Evolutionary conservation across 768 basidiomycete species (phyloP), one percentile per base, ranked within the genome.

Genomic region (Pleurotus sapidus): DNA sequence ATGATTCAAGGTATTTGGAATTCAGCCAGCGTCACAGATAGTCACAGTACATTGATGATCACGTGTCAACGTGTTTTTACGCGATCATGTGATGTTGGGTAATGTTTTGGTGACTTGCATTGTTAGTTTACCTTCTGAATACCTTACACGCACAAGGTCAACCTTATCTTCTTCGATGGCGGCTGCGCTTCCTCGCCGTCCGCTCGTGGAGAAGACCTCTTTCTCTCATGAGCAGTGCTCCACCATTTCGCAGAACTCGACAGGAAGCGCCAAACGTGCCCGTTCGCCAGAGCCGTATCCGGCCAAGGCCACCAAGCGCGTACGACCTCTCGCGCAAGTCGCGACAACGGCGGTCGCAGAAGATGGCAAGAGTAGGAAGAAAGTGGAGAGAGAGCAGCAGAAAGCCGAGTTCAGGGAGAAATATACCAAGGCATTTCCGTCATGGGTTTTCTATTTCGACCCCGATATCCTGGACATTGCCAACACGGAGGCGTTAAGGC

Each of bases 391-490:
- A 25, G 81, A 84, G 61, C 75, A 78, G 58, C 77, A 78, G 61
- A 82, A 86, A 60, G 74, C 77, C 4, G 88, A 91, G 63, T 98
- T 93, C 76, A 84, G 82, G 65, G 72, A 83, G 48, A 97, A 94
- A 75, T 98, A 94, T 71, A 82, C 80, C 55, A 83, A 84, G 51
- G 91, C 90, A 18, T 97, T 98, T 73, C 93, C 93, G 2, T 74
- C 71, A 23, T 93, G 88, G 77, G 82, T 78, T 15, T 96, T 98
- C 71, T 89, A 93, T 71, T 89, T 98, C 67, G 94, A 97, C 67
- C 67, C 73, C 37, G 72, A 83, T 48, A 74, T 71, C 57, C 70
- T 86, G 58, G 80, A 83, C 63, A 64, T 72, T 42, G 74, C 69
- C 6, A 58, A 59, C 47, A 61, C 59, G 23, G 38, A 42, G 11